Evolutionary conservation across 495 filamentous ascomycete genomes (phyloP), one percentile per base, ranked within the genome.

Genomic region (Penicillium atrosanguineum): DNA sequence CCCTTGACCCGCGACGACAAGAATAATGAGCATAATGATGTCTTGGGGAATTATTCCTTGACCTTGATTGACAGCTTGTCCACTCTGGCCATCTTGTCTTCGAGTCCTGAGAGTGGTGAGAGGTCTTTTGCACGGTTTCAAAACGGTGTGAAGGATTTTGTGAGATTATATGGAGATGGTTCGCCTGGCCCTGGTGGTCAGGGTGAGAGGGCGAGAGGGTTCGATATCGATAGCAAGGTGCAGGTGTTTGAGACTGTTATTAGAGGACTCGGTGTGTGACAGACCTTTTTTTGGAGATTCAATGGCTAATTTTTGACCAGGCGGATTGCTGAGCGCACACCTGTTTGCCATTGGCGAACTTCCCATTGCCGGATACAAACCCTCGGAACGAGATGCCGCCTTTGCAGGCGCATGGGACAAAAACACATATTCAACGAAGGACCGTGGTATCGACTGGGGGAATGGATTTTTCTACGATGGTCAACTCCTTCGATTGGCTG

Each of bases 221-320:
- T 97, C 57, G 91, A 98, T 72, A 76, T 97, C 38, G 93, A 98
- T 69, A 95, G 91, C 69, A 97, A 97, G 69, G 94, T 98, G 8
- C 90, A 98, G 71, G 90, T 98, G 31, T 98, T 98, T 65, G 94
- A 98, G 70, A 96, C 91, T 2, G 91, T 96, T 9, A 98, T 98
- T 65, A 80, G 94, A 56, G 92, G 92, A 25, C 80, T 98, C 46
- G 94, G 74, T 77, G 68, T 39, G 48, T 29, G 6, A 9, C 5
- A 16, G 8, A 26, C 7, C 9, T 29, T 36, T 15, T 5, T 4
- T n/a, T 12, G 18, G 7, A n/a, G 19, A 29, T 11, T 18, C 14
- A 19, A 19, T 45, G n/a, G 14, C 46, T 59, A 40, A 51, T 55
- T 28, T 50, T 41, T 6, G 23, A 54, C 6, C 40, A 77, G 74